Conservation (phyloP, 805 yeast species). For the Grigorovia jiainica region DNA sequence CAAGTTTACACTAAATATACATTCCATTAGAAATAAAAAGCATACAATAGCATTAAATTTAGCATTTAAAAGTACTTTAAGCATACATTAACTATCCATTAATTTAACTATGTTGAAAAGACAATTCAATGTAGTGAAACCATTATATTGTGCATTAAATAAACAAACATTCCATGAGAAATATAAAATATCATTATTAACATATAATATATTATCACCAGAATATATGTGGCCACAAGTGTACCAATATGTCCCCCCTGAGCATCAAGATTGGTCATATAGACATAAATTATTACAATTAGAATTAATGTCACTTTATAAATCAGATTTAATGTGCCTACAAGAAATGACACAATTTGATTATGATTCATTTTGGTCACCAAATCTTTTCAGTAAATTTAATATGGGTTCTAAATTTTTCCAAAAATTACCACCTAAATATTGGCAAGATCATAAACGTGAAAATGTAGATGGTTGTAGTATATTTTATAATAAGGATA, state of each 20-base stretch:
- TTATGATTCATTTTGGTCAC: slow-evolving; percentile 35
- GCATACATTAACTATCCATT: too few species aligned
- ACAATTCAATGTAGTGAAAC: background rate
- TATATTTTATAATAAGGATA: slow-evolving; percentile 39
- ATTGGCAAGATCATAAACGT: slow-evolving; percentile 40
- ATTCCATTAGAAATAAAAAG: too few species aligned
- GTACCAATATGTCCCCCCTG: slow-evolving; percentile 39
- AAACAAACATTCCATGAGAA: background rate
- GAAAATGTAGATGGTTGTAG: slow-evolving; percentile 51
- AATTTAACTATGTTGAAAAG: background rate
- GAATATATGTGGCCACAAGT: slow-evolving; percentile 55
- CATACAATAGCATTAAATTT: too few species aligned
- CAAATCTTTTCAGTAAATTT: slow-evolving; percentile 16
- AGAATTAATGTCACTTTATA: slow-evolving; percentile 26
- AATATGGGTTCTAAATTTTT: slow-evolving; percentile 41
- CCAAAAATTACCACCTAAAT: slow-evolving; percentile 41
- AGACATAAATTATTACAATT: slow-evolving; percentile 36
- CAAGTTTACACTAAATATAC: too few species aligned
- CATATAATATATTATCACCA: slow-evolving; percentile 41
- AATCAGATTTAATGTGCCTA: slow-evolving; percentile 51
- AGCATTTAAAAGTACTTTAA: too few species aligned
- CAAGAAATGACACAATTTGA: slow-evolving; percentile 42
- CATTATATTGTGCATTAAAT: background rate
- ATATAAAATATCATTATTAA: slow-evolving; percentile 27
- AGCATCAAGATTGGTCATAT: slow-evolving; percentile 40